Base-by-base conservation (phyloP, 2,329 filamentous ascomycete genomes). In the Pleurostoma richardsiae region DNA sequence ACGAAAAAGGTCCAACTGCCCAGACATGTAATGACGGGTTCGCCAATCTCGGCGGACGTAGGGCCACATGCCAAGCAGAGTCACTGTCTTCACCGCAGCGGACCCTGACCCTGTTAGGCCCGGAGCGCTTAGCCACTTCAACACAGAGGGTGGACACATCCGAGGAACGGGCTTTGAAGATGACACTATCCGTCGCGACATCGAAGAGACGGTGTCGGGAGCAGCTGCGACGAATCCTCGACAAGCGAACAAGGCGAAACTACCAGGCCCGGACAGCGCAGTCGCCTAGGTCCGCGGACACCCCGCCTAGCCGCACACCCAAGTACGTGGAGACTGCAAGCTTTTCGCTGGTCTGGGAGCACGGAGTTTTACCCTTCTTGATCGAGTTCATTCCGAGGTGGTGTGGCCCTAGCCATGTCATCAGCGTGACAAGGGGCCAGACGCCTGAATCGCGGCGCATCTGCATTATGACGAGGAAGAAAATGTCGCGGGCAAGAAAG, bases 291-390 rank as follows among this genome's bases (percentile, higher is more conserved):
- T 53, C 56, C 39, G 60, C 52, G 36, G 63, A 66, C 19, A 68
- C 61, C 42, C 62, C 66, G 8, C 61, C 59, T 5, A 56, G 50
- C 38, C 59, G 56, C 30, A 58, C 56, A 7, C 59, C 59, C 3
- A 59, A 53, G 10, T 52, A 60, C 10, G 41, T 64, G 39, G 69
- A 71, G 30, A 56, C 56, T 1, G 59, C 63, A 1, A 65, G 56
- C 46, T 73, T 73, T 45, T 63, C 69, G 0, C 45, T 72, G 1
- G 50, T 71, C 4, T 73, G 69, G 59, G 70, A 73, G 43, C 69
- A 73, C 39, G 59, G 63, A 7, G 58, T 73, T 3, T 64, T 73
- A 1, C 70, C 71, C 3, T 73, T 73, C 46, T 59, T 73, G 1
- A 53, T 62, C 42, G 65, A 70, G 40, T 66, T 70, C 44, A 53